These are phyloP conservation scores for Beauveria pseudobassiana DNA, from an alignment of 2,329 filamentous ascomycete genomes.

Conservation along the genomic window DNA sequence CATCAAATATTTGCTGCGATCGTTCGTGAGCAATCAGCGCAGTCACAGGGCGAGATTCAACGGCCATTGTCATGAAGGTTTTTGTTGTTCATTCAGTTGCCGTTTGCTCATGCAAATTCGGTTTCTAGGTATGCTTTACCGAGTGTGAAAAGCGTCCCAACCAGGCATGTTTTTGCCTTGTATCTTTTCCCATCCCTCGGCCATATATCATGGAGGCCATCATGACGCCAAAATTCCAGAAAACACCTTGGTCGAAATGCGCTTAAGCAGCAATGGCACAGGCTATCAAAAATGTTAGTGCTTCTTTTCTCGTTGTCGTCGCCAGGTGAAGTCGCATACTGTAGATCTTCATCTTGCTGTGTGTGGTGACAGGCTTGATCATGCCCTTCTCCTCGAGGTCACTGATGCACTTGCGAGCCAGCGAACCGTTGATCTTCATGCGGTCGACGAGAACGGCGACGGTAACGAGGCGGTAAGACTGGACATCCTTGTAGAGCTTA, in stretches of 20 bases:
- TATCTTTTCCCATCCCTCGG: constrained; percentile 28
- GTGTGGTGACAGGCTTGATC: constrained; percentile 95
- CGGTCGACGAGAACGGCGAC: constrained; percentile 97
- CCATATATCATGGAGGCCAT: constrained; percentile 29
- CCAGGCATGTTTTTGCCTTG: constrained; percentile 27
- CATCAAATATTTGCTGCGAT: not conserved
- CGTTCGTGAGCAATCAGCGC: not conserved
- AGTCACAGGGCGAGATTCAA: not conserved
- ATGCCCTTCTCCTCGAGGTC: constrained; percentile 97
- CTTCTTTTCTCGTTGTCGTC: not conserved
- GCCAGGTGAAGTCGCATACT: constrained; percentile 43
- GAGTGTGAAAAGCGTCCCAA: constrained; percentile 34
- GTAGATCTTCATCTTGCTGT: constrained; percentile 99
- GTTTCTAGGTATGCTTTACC: constrained; percentile 30
- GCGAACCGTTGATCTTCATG: constrained; percentile 99
- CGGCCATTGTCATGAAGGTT: constrained; percentile 7
- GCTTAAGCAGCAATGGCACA: constrained; percentile 48
- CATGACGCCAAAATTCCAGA: constrained; percentile 32
- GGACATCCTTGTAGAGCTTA: constrained; percentile 99
- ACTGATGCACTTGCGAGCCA: constrained; percentile 80
- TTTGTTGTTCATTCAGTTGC: constrained; percentile 30
- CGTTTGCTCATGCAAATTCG: constrained; percentile 31
- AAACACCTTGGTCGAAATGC: constrained; percentile 22
- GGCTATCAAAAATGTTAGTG: constrained; percentile 36
- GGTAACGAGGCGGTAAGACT: constrained; percentile 99